Percentiles rank a stretch among this genome's conserved stretches.
Conservation (phyloP, 2,329 filamentous ascomycete genomes). For the Pseudocercospora pini-densiflorae region DNA sequence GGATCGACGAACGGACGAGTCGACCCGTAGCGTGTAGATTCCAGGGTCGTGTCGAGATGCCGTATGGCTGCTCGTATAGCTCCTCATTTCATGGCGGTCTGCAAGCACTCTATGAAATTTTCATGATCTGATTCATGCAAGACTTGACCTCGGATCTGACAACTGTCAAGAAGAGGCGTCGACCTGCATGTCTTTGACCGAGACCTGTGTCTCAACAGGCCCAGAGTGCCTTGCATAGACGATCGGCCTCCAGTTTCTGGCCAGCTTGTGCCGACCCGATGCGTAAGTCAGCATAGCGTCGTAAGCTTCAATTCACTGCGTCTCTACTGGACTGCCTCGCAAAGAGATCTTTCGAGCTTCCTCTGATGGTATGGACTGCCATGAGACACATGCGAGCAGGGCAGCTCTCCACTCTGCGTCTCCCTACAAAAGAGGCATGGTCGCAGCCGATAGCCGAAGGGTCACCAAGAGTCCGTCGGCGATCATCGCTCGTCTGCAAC, state of each 20-base stretch:
- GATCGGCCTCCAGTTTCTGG: background rate
- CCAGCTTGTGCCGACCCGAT: background rate
- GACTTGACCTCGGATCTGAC: background rate
- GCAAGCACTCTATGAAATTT: background rate
- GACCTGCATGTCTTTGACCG: background rate
- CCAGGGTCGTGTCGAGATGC: background rate
- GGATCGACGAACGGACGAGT: background rate
- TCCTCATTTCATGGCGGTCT: background rate
- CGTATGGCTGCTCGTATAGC: background rate
- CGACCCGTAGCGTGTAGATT: background rate
- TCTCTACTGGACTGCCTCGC: background rate
- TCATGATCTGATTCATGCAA: background rate
- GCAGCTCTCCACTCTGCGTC: background rate
- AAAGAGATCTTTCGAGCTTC: background rate
- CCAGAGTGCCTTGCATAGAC: background rate
- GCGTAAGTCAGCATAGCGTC: background rate
- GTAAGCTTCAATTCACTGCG: background rate
- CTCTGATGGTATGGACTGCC: background rate
- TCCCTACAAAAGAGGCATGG: background rate
- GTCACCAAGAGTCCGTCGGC: too few relatives aligned
- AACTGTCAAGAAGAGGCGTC: background rate
- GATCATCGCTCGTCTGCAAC: too few relatives aligned
- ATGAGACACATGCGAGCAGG: background rate
- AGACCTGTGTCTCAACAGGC: background rate
- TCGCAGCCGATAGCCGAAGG: background rate